Evolutionary conservation across 257 asterid genomes (phyloP).

Genomic region (Nemophila menziesii): DNA sequence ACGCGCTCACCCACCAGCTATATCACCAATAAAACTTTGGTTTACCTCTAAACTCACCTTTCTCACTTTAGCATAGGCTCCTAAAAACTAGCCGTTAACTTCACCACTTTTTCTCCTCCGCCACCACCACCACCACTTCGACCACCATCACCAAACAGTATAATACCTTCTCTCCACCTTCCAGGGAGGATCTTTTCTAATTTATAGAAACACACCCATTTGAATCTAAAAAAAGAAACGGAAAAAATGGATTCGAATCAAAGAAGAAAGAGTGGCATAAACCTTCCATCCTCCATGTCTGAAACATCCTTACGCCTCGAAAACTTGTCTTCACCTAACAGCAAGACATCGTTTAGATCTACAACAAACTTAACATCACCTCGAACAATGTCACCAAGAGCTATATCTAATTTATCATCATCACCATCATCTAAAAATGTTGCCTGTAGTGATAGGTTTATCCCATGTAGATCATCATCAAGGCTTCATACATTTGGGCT

Average conservation of each 20-base stretch:
- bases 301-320: constrained; percentile 57
- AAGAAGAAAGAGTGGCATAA: constrained; percentile 76
- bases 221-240: neutral
- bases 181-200: constrained; percentile 16
- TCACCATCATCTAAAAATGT: constrained; percentile 57
- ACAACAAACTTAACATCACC: constrained; percentile 49
- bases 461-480: constrained; percentile 95
- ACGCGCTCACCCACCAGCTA: constrained; percentile 1
- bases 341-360: constrained; percentile 8
- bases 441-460: constrained; percentile 86
- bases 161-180: constrained; percentile 14
- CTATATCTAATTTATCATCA: constrained; percentile 67
- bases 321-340: constrained; percentile 30
- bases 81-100: constrained; percentile 18
- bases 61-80: neutral
- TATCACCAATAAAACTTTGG: constrained; percentile 9
- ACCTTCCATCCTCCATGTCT: constrained; percentile 71
- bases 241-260: constrained; percentile 44
- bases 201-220: neutral
- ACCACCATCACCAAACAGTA: too few relatives aligned
- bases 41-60: neutral
- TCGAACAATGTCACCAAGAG: constrained; percentile 84
- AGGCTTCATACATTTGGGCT: constrained; percentile 91
- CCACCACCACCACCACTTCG: neutral
- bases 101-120: neutral